phyloP scores from a whole-genome alignment of 257 asterid species.

The Ballota nigra region DNA sequence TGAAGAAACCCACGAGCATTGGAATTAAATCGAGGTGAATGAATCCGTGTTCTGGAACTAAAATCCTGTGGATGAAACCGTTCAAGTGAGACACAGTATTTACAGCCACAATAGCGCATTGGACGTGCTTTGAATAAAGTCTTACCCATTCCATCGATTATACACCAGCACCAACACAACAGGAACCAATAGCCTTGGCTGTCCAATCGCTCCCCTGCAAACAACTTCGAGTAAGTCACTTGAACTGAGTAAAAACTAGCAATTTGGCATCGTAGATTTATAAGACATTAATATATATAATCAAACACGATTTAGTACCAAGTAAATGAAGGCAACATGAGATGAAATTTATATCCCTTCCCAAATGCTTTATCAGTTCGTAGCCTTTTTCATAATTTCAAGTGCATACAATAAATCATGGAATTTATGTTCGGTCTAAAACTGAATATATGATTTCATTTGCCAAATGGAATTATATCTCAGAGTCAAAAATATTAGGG shows the following conservation, averaged over 20 bases:
- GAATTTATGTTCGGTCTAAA: background rate
- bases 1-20: slow-evolving; percentile 88
- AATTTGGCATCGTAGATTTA: too few relatives aligned
- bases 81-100: background rate
- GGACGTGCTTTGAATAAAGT: background rate
- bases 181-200: slow-evolving; percentile 89
- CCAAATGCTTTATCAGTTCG: too few relatives aligned
- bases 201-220: slow-evolving; percentile 86
- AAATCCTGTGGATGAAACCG: slow-evolving; percentile 44
- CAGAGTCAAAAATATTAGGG: background rate
- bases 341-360: too few relatives aligned
- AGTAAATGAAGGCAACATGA: background rate
- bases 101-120: background rate
- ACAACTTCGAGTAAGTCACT: slow-evolving; percentile 9
- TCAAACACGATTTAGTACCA: background rate
- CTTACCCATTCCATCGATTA: slow-evolving; percentile 89
- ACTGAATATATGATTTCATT: background rate
- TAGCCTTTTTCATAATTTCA: background rate
- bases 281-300: too few relatives aligned
- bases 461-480: background rate
- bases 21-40: slow-evolving; percentile 82
- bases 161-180: slow-evolving; percentile 80
- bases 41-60: slow-evolving; percentile 81
- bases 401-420: background rate
- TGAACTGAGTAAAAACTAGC: background rate